These are phyloP conservation scores for Pyronema omphalodes DNA, from an alignment of 495 filamentous ascomycete genomes.

Conservation along the genomic window DNA sequence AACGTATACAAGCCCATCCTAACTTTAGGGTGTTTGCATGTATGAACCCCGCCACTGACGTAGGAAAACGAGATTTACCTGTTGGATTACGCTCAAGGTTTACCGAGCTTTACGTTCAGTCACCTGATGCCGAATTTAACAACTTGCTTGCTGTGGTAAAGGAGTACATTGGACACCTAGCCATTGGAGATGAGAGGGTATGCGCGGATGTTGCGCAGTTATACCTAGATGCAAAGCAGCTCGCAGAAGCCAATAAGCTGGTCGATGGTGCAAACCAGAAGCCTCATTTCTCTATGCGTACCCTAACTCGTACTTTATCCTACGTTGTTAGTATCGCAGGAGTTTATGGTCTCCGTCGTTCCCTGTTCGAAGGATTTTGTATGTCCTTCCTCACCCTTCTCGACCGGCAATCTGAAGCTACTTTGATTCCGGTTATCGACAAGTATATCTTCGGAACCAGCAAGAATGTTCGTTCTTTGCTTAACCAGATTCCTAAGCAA, in stretches of 20 bases:
- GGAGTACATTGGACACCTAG: slow-evolving; percentile 58
- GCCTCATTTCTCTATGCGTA: slow-evolving; percentile 90
- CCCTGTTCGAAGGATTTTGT: slow-evolving; percentile 88
- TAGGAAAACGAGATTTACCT: slow-evolving; percentile 85
- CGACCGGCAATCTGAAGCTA: slow-evolving; percentile 52
- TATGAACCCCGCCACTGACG: slow-evolving; percentile 97
- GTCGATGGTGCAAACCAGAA: slow-evolving; percentile 87
- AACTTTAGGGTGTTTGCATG: slow-evolving; percentile 93
- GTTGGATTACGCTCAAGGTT: slow-evolving; percentile 70
- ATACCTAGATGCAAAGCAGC: slow-evolving; percentile 68
- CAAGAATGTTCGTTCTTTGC: slow-evolving; percentile 43
- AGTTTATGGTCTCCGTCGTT: slow-evolving; percentile 70
- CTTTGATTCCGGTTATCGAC: slow-evolving; percentile 65
- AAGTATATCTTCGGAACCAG: slow-evolving; percentile 54
- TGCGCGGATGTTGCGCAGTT: slow-evolving; percentile 62
- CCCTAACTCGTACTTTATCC: slow-evolving; percentile 71
- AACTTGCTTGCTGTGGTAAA: slow-evolving; percentile 70
- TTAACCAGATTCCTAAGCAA: slow-evolving; percentile 53
- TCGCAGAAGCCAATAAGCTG: slow-evolving; percentile 61
- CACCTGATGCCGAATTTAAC: slow-evolving; percentile 65
- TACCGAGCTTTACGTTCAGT: slow-evolving; percentile 81
- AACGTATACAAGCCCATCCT: slow-evolving; percentile 72
- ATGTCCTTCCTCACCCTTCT: slow-evolving; percentile 92
- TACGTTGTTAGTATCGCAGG: slow-evolving; percentile 73
- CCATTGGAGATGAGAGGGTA: slow-evolving; percentile 42